Conservation (phyloP, 2,329 filamentous ascomycete species). For the Aspergillus oerlinghausenensis region DNA sequence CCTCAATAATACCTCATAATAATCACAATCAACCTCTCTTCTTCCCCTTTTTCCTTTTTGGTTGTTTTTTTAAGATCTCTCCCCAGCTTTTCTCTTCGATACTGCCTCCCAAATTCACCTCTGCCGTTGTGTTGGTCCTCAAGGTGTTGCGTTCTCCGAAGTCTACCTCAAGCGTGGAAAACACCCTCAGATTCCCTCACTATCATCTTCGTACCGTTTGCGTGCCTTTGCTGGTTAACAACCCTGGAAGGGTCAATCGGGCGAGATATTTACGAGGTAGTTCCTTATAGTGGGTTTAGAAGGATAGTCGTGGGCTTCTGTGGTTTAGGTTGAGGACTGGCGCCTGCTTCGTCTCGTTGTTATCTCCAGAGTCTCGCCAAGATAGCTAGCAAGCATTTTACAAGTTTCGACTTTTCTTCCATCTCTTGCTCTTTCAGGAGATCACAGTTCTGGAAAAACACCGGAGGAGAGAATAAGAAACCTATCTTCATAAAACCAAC, state of each 20-base stretch:
- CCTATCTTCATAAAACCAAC: slow-evolving; percentile 11
- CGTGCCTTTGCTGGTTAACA: slow-evolving; percentile 14
- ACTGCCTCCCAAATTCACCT: not conserved
- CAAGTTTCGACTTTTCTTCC: slow-evolving; percentile 37
- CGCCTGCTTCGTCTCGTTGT: slow-evolving; percentile 33
- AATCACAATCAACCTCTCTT: not conserved
- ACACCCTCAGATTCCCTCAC: not conserved
- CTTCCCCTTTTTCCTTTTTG: not conserved
- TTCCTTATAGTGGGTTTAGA: slow-evolving; percentile 16
- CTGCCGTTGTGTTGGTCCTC: not conserved
- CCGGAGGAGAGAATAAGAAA: slow-evolving; percentile 20
- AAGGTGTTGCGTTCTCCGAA: not conserved
- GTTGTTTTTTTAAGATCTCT: not conserved
- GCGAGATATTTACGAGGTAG: slow-evolving; percentile 19
- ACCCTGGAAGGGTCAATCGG: slow-evolving; percentile 17
- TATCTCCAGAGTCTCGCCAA: slow-evolving; percentile 35
- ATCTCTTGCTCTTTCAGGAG: slow-evolving; percentile 31
- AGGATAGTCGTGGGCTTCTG: slow-evolving; percentile 23
- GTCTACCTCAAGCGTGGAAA: not conserved
- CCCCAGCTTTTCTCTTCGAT: not conserved
- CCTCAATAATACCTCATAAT: not conserved
- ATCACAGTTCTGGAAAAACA: slow-evolving; percentile 19
- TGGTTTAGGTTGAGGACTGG: slow-evolving; percentile 25
- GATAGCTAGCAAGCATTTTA: slow-evolving; percentile 46
- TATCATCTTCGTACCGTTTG: slow-evolving; percentile 7